phyloP scores from a whole-genome alignment of 352 stramenopile genomes.

The Sclerospora graminicola region DNA sequence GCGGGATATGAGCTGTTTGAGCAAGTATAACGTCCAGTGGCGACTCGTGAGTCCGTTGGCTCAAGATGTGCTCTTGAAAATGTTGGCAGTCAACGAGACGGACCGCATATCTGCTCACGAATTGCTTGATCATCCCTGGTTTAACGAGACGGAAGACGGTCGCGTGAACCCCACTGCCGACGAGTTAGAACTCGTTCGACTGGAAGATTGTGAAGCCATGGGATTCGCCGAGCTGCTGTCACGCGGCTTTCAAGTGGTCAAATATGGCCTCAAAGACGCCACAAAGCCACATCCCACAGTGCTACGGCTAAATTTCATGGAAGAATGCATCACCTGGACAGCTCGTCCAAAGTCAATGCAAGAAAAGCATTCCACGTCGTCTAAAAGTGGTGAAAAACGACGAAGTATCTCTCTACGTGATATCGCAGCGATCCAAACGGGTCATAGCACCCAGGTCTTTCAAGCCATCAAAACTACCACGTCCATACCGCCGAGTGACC shows the following conservation, averaged over 20 bases:
- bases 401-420: constrained; percentile 35
- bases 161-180: constrained; percentile 1
- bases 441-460: constrained; percentile 46
- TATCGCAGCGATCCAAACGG: constrained; percentile 40
- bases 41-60: constrained; percentile 34
- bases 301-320: constrained; percentile 46
- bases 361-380: not conserved
- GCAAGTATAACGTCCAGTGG: constrained; percentile 47
- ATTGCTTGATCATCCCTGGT: constrained; percentile 55
- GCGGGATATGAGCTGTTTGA: constrained; percentile 74
- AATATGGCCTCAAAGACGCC: constrained; percentile 36
- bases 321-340: constrained; percentile 48
- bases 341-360: constrained; percentile 14
- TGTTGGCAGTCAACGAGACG: constrained; percentile 35
- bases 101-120: constrained; percentile 58
- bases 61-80: constrained; percentile 52
- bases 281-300: constrained; percentile 32
- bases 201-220: constrained; percentile 40
- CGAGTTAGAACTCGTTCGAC: constrained; percentile 15
- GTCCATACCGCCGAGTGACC: constrained; percentile 13
- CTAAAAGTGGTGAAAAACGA: constrained; percentile 1
- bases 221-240: constrained; percentile 60
- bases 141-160: constrained; percentile 17
- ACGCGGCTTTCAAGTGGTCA: constrained; percentile 52
- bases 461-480: constrained; percentile 15